Conservation (phyloP, 768 basidiomycete genomes). For the Dacryopinax spathularia region DNA sequence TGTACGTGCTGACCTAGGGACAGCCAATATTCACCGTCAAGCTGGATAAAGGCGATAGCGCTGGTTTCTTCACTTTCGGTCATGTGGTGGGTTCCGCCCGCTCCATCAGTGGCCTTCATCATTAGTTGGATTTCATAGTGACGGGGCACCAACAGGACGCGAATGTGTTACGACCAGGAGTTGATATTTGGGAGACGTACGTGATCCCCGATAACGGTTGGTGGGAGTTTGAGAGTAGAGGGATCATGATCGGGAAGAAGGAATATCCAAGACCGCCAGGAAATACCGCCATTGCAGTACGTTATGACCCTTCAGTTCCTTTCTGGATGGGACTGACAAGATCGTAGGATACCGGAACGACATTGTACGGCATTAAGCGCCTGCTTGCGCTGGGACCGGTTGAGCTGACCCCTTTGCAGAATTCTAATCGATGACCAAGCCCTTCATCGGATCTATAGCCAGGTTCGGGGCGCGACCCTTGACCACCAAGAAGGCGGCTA, state of each 20-base stretch:
- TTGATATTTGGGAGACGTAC: conserved; percentile 3
- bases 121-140: neutral
- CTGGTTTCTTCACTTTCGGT: conserved; percentile 31
- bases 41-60: conserved; percentile 25
- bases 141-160: no score
- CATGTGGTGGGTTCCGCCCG: conserved; percentile 22
- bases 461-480: conserved; percentile 25
- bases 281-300: conserved; percentile 13
- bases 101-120: neutral
- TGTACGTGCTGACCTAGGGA: conserved; percentile 20
- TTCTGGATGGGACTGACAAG: conserved; percentile 25
- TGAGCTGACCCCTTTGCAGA: neutral
- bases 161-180: neutral
- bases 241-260: conserved; percentile 15
- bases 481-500: conserved; percentile 28
- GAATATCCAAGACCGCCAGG: conserved; percentile 8
- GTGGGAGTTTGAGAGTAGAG: conserved; percentile 27
- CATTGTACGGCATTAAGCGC: neutral
- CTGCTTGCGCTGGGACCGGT: conserved; percentile 16
- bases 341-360: conserved; percentile 7
- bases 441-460: conserved; percentile 23
- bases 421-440: conserved; percentile 23
- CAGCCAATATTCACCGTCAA: conserved; percentile 18
- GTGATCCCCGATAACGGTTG: conserved; percentile 26
- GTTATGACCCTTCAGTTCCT: neutral